A percentile compares a stretch with the other conserved stretches of the same genome.
Evolutionary conservation across 1,284 basidiomycete genomes (phyloP).

Genomic region (Boletellus sp.): DNA sequence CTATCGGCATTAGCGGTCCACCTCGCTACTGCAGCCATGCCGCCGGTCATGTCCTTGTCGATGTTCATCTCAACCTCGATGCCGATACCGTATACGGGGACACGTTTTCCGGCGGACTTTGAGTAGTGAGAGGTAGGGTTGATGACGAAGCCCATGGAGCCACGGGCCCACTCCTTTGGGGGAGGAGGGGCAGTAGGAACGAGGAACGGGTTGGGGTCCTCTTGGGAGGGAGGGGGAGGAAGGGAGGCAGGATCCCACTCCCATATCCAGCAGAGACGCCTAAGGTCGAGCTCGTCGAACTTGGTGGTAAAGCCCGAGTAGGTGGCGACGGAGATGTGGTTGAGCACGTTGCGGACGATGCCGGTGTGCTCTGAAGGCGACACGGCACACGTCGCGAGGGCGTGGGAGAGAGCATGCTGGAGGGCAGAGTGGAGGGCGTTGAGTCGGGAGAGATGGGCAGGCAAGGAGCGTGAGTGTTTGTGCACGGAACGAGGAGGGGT

Average conservation of each 20-base stretch:
- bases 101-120: conserved; percentile 58
- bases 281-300: conserved; percentile 64
- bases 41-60: conserved; percentile 70
- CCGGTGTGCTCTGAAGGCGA: conserved; percentile 75
- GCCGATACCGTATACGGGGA: conserved; percentile 77
- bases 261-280: conserved; percentile 81
- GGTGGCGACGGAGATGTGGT: conserved; percentile 66
- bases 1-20: conserved; percentile 70
- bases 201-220: conserved; percentile 74
- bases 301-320: conserved; percentile 62
- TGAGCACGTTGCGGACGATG: conserved; percentile 71
- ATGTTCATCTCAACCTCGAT: conserved; percentile 82
- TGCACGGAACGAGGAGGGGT: conserved; percentile 52
- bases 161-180: conserved; percentile 68
- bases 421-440: conserved; percentile 60
- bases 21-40: conserved; percentile 80
- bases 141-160: conserved; percentile 72
- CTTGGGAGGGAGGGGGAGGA: conserved; percentile 28
- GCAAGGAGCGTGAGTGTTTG: conserved; percentile 42
- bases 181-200: conserved; percentile 36
- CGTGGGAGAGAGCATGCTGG: conserved; percentile 77
- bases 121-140: conserved; percentile 68
- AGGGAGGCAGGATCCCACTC: conserved; percentile 67
- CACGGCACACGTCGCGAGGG: conserved; percentile 73
- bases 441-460: conserved; percentile 58